Percentiles rank a stretch among this genome's conserved stretches.
Conservation (phyloP, 2,329 filamentous ascomycete species). For the Clonostachys chloroleuca region DNA sequence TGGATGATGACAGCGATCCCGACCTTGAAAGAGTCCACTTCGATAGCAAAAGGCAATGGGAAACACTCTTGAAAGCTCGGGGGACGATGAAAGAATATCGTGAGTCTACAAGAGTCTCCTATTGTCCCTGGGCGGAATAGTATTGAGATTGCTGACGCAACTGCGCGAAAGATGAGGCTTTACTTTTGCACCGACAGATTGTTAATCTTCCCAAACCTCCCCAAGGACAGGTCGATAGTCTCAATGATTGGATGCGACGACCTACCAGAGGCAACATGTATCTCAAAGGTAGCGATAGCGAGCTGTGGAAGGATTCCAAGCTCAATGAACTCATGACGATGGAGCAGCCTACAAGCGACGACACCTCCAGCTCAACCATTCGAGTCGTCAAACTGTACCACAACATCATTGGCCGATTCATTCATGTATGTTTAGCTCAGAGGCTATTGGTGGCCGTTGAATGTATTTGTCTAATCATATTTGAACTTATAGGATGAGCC, state of each 20-base stretch:
- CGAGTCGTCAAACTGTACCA: not conserved
- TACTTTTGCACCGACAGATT: too few relatives aligned
- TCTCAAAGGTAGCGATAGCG: not conserved
- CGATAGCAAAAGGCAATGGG: too few relatives aligned
- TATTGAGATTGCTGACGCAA: too few relatives aligned
- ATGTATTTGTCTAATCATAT: not conserved
- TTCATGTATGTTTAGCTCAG: not conserved
- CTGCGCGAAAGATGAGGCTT: too few relatives aligned
- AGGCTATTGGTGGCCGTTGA: not conserved
- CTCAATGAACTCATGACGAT: slow-evolving; percentile 1
- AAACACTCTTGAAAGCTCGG: too few relatives aligned
- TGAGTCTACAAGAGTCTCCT: too few relatives aligned
- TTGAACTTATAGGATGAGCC: not conserved
- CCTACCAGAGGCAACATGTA: not conserved
- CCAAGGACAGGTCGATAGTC: not conserved
- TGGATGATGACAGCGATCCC: too few relatives aligned
- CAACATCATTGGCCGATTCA: not conserved
- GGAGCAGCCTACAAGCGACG: not conserved
- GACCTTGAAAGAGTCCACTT: too few relatives aligned
- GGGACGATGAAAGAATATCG: too few relatives aligned
- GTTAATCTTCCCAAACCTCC: not conserved
- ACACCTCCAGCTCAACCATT: not conserved
- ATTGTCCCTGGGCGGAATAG: too few relatives aligned
- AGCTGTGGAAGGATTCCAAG: not conserved
- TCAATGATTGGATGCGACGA: not conserved